A percentile compares a stretch with the other conserved stretches of the same genome.
phyloP scores from a whole-genome alignment of 2,329 filamentous ascomycete genomes.

The Hymenoscyphus salicellus region DNA sequence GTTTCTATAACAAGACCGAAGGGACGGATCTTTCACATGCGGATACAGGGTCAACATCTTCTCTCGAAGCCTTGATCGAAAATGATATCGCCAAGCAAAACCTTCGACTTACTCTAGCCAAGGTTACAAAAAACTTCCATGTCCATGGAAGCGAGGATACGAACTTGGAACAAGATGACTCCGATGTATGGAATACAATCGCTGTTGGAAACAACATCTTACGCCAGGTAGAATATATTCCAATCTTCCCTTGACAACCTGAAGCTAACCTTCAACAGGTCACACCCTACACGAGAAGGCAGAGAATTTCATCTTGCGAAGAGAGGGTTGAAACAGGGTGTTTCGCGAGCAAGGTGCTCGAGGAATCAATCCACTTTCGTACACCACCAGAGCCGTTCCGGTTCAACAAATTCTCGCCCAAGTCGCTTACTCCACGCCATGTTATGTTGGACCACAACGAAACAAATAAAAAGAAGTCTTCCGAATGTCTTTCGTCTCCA shows the following conservation, averaged over 20 bases:
- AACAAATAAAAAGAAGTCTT: neutral
- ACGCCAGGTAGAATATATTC: neutral
- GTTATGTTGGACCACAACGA: neutral
- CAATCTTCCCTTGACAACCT: neutral
- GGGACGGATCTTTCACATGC: neutral
- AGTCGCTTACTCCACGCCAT: neutral
- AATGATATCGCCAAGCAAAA: slow-evolving; percentile 5
- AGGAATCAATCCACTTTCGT: slow-evolving; percentile 15
- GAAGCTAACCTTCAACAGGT: neutral
- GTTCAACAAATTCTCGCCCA: neutral
- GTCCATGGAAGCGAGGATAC: neutral
- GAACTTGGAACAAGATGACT: slow-evolving; percentile 3
- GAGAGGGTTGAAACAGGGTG: neutral
- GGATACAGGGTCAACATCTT: neutral
- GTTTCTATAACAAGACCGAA: slow-evolving; percentile 9
- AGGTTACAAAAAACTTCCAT: slow-evolving; percentile 27
- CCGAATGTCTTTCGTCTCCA: neutral
- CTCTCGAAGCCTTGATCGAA: neutral
- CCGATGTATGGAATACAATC: slow-evolving; percentile 16
- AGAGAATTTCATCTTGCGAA: slow-evolving; percentile 5
- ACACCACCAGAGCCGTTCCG: slow-evolving; percentile 8
- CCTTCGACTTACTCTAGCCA: slow-evolving; percentile 24
- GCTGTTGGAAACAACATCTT: slow-evolving; percentile 14
- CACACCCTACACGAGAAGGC: neutral
- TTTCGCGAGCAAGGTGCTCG: slow-evolving; percentile 11